These are phyloP conservation scores for Picochlorum sp. DNA, from an alignment of 139 green algal genomes.

Conservation along the genomic window DNA sequence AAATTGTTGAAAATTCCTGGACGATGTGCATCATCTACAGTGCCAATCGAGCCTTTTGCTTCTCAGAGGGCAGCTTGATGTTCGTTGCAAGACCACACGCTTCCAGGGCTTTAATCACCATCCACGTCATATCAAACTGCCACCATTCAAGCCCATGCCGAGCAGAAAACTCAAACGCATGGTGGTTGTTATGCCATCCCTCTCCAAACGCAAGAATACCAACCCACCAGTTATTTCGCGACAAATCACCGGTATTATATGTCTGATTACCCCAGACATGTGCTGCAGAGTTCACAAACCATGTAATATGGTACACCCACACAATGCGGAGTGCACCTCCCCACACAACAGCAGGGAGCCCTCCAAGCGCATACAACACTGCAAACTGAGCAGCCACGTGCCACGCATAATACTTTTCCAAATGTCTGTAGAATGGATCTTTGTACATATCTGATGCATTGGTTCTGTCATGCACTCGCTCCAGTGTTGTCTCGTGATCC, in stretches of 20 bases:
- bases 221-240: constrained; percentile 68
- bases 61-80: constrained; percentile 81
- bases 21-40: neutral
- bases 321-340: constrained; percentile 77
- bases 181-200: constrained; percentile 95
- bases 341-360: constrained; percentile 87
- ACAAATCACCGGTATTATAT: constrained; percentile 87
- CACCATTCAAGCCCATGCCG: constrained; percentile 78
- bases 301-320: constrained; percentile 99
- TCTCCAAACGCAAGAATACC: constrained; percentile 86
- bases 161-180: constrained; percentile 79
- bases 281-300: constrained; percentile 93
- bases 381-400: constrained; percentile 76
- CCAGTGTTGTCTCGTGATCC: constrained; percentile 76
- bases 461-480: constrained; percentile 60
- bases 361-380: constrained; percentile 75
- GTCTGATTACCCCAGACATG: constrained; percentile 92
- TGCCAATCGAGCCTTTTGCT: constrained; percentile 54
- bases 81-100: constrained; percentile 69
- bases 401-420: constrained; percentile 76
- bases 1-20: neutral
- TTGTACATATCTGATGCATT: constrained; percentile 81
- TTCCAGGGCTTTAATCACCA: constrained; percentile 55
- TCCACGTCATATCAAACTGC: constrained; percentile 77
- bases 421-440: constrained; percentile 88